phyloP scores from a whole-genome alignment of 176 grass and related monocot genomes.

The Phyllostachys edulis region DNA sequence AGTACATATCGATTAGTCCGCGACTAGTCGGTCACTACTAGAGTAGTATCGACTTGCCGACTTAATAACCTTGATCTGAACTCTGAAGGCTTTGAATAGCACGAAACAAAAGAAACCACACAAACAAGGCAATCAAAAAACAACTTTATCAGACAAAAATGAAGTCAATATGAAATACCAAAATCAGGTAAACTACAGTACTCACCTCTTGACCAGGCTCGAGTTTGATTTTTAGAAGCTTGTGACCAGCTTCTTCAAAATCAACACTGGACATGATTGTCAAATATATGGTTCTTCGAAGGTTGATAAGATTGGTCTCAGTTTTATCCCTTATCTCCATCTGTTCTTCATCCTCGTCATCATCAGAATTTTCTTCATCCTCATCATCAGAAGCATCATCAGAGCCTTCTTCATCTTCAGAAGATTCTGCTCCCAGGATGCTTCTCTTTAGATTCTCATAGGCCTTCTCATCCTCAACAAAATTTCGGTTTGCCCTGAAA shows the following conservation, averaged over 20 bases:
- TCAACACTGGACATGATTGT: constrained; percentile 99
- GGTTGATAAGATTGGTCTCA: constrained; percentile 88
- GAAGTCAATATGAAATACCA: neutral
- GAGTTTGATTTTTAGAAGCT: constrained; percentile 95
- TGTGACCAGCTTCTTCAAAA: constrained; percentile 99
- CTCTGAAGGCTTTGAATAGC: neutral
- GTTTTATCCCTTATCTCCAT: constrained; percentile 95
- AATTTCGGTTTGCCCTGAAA: constrained; percentile 80
- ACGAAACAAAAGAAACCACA: neutral
- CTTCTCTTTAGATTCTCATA: constrained; percentile 83
- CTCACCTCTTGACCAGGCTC: constrained; percentile 98
- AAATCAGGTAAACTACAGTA: neutral
- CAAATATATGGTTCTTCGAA: constrained; percentile 93
- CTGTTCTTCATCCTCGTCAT: constrained; percentile 73
- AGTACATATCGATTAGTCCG: too few relatives aligned
- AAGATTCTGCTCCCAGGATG: constrained; percentile 78
- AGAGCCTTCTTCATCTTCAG: constrained; percentile 76
- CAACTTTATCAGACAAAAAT: neutral
- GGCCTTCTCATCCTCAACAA: constrained; percentile 82
- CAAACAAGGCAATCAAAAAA: constrained; percentile 17
- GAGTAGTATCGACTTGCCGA: too few relatives aligned
- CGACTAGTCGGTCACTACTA: too few relatives aligned
- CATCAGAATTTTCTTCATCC: constrained; percentile 72
- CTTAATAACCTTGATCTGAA: too few relatives aligned
- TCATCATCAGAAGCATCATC: constrained; percentile 69